These are phyloP conservation scores for Myxozyma monticola DNA, from an alignment of 805 yeast species.

Conservation along the genomic window DNA sequence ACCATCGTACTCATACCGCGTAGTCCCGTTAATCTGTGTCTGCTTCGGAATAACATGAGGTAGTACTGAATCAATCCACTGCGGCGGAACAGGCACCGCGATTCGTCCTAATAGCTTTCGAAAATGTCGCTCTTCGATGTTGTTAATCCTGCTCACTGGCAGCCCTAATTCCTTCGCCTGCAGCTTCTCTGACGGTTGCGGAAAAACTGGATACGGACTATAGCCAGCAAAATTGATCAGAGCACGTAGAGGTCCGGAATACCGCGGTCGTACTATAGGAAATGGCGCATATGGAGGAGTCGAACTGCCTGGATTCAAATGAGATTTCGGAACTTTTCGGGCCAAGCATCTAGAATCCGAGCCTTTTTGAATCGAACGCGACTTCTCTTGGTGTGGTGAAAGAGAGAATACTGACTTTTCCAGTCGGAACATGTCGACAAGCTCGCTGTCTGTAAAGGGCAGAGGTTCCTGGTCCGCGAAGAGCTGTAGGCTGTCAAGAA, in stretches of 20 bases:
- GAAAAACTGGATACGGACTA: background rate
- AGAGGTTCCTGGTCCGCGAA: too few species aligned
- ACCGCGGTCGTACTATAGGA: conserved; percentile 1
- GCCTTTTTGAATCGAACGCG: too few species aligned
- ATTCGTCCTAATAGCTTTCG: background rate
- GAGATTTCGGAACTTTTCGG: background rate
- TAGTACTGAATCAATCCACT: conserved; percentile 2
- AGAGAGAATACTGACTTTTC: too few species aligned
- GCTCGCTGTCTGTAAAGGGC: too few species aligned
- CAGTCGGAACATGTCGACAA: too few species aligned
- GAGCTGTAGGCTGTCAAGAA: too few species aligned
- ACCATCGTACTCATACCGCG: background rate
- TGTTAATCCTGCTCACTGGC: conserved; percentile 5
- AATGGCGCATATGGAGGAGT: background rate
- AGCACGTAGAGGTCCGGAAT: conserved; percentile 15
- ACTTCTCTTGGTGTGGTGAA: too few species aligned
- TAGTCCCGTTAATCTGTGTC: background rate
- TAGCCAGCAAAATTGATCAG: background rate
- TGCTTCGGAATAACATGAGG: background rate
- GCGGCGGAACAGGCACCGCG: conserved; percentile 2
- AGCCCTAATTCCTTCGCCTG: background rate
- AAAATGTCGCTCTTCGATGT: conserved; percentile 10
- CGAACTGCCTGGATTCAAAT: background rate
- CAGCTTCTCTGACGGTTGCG: background rate
- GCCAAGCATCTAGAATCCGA: too few species aligned